A percentile compares a stretch with the other conserved stretches of the same genome.
These are phyloP conservation scores for Lathyrus tuberosus DNA, from an alignment of 306 rosid species.

Conservation along the genomic window DNA sequence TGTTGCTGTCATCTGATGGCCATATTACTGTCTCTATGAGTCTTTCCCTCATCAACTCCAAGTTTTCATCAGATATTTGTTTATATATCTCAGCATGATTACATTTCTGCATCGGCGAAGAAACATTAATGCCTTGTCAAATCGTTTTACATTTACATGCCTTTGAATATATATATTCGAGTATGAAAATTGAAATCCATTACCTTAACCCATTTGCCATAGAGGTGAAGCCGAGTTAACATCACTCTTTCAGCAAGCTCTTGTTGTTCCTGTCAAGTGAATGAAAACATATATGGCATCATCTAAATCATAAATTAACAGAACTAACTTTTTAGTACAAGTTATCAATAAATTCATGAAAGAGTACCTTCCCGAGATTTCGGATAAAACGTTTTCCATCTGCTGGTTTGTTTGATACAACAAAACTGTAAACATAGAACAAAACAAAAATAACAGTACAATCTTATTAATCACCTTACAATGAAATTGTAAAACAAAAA, in stretches of 20 bases:
- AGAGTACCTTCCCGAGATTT: slow-evolving; percentile 76
- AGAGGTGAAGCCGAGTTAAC: slow-evolving; percentile 92
- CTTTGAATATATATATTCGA: background rate
- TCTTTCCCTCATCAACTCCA: slow-evolving; percentile 94
- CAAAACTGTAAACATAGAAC: slow-evolving; percentile 61
- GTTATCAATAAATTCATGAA: slow-evolving; percentile 20
- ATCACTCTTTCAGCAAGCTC: slow-evolving; percentile 97
- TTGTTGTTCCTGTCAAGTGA: slow-evolving; percentile 70
- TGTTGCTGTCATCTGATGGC: slow-evolving; percentile 97
- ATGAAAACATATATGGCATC: background rate
- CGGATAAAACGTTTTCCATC: slow-evolving; percentile 84
- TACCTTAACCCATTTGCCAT: slow-evolving; percentile 95
- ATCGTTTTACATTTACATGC: background rate
- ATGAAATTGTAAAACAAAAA: slow-evolving; percentile 18
- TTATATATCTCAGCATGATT: slow-evolving; percentile 88
- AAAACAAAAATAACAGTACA: slow-evolving; percentile 17
- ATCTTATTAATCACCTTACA: slow-evolving; percentile 5
- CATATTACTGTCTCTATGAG: slow-evolving; percentile 92
- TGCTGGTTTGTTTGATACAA: slow-evolving; percentile 71
- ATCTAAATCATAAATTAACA: slow-evolving; percentile 12
- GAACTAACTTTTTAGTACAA: background rate
- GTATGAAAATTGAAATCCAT: slow-evolving; percentile 19
- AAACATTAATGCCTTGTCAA: slow-evolving; percentile 4
- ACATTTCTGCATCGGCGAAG: slow-evolving; percentile 65
- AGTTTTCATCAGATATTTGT: slow-evolving; percentile 79